A percentile compares a stretch with the other conserved stretches of the same genome.
These are phyloP conservation scores for Xerocomus minutiporus DNA, from an alignment of 1,284 basidiomycete species.

Conservation along the genomic window DNA sequence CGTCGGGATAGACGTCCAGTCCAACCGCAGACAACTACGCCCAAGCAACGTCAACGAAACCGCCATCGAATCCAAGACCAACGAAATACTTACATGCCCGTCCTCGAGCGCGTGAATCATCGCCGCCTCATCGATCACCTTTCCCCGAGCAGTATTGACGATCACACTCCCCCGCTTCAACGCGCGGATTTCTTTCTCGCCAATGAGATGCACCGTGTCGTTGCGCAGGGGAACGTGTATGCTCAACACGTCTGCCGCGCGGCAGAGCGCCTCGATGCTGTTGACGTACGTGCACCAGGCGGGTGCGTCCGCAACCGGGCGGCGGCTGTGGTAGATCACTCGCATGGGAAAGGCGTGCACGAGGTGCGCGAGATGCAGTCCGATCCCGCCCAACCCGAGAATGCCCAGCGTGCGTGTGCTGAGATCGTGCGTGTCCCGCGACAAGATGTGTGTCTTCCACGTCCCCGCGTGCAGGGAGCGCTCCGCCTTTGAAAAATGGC, in stretches of 20 bases:
- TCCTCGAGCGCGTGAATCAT: slow-evolving; percentile 80
- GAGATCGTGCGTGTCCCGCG: slow-evolving; percentile 62
- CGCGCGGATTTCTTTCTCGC: slow-evolving; percentile 71
- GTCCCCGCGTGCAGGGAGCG: slow-evolving; percentile 53
- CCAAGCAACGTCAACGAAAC: background rate
- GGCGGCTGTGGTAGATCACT: slow-evolving; percentile 77
- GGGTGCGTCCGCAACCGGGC: slow-evolving; percentile 54
- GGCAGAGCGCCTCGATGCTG: slow-evolving; percentile 69
- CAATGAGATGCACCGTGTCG: slow-evolving; percentile 72
- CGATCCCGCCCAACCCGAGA: slow-evolving; percentile 89
- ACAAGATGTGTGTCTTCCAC: slow-evolving; percentile 53
- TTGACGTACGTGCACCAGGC: slow-evolving; percentile 74
- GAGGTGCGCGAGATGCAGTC: slow-evolving; percentile 64
- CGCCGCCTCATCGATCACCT: slow-evolving; percentile 84
- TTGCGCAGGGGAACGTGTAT: slow-evolving; percentile 58
- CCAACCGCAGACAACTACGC: slow-evolving; percentile 75
- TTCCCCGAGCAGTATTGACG: slow-evolving; percentile 88
- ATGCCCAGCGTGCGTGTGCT: slow-evolving; percentile 79
- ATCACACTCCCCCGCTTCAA: slow-evolving; percentile 81
- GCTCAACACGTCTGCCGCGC: slow-evolving; percentile 76
- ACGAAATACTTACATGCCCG: slow-evolving; percentile 61
- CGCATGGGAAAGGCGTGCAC: slow-evolving; percentile 81
- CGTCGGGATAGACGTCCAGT: slow-evolving; percentile 87
- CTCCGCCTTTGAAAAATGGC: slow-evolving; percentile 74
- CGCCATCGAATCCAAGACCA: background rate